These are phyloP conservation scores for Magnusiomyces magnusii DNA, from an alignment of 1,139 yeast species.

Conservation along the genomic window DNA sequence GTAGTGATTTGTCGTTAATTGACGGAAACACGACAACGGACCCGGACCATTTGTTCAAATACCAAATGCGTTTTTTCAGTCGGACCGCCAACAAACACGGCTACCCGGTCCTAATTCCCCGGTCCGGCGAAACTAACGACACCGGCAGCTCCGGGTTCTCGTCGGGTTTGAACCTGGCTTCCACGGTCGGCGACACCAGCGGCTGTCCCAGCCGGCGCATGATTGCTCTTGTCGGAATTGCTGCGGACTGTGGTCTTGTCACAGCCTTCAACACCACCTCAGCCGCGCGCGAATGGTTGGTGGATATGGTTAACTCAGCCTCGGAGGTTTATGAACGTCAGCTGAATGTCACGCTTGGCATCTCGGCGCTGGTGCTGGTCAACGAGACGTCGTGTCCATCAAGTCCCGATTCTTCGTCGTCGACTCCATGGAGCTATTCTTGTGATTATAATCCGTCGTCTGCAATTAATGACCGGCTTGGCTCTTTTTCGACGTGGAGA, in stretches of 20 bases:
- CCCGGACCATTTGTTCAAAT: constrained; percentile 31
- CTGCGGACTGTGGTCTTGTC: constrained; percentile 35
- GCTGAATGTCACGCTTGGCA: constrained; percentile 35
- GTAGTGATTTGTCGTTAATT: neutral
- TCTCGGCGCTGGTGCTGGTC: constrained; percentile 22
- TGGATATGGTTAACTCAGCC: constrained; percentile 33
- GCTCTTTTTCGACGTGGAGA: constrained; percentile 33
- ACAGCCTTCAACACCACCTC: constrained; percentile 27
- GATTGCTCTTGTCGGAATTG: constrained; percentile 35
- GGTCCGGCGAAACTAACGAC: constrained; percentile 19
- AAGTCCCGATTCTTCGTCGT: constrained; percentile 24
- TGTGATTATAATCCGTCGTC: constrained; percentile 22
- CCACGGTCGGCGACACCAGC: constrained; percentile 30
- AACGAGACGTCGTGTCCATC: constrained; percentile 22
- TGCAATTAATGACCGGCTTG: constrained; percentile 30
- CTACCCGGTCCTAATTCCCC: neutral
- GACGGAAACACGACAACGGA: constrained; percentile 18
- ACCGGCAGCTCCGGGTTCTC: constrained; percentile 29
- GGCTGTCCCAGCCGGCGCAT: constrained; percentile 34
- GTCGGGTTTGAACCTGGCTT: constrained; percentile 27
- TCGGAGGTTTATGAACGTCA: constrained; percentile 33
- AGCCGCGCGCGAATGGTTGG: constrained; percentile 30
- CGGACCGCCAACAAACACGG: neutral
- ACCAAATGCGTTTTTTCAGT: neutral
- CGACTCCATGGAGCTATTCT: constrained; percentile 30